A percentile compares a stretch with the other conserved stretches of the same genome.
These are phyloP conservation scores for Ophiognomonia clavigignenti-juglandacearum DNA, from an alignment of 2,329 filamentous ascomycete species.

Conservation along the genomic window DNA sequence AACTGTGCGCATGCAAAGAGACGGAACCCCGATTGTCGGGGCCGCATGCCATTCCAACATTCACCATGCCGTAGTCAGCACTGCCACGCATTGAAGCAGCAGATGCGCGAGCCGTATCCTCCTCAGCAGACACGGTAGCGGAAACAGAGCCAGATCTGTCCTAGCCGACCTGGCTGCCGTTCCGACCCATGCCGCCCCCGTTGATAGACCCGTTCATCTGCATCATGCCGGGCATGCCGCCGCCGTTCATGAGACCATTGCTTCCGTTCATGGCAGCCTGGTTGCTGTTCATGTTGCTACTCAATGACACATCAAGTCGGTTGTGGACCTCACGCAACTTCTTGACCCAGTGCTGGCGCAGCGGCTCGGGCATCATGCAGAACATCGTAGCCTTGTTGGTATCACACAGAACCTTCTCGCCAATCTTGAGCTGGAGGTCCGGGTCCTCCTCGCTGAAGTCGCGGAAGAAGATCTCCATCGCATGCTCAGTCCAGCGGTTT, in stretches of 20 bases:
- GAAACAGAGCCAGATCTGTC: neutral
- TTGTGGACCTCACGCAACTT: slow-evolving; percentile 43
- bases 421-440: slow-evolving; percentile 55
- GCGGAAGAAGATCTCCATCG: slow-evolving; percentile 54
- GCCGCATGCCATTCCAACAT: too few species aligned
- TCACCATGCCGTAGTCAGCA: neutral
- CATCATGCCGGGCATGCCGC: slow-evolving; percentile 7
- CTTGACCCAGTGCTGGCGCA: slow-evolving; percentile 54
- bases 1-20: too few species aligned
- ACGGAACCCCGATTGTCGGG: too few species aligned
- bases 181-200: slow-evolving; percentile 9
- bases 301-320: slow-evolving; percentile 18
- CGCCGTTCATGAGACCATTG: slow-evolving; percentile 7
- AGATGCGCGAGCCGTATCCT: neutral
- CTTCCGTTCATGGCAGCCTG: neutral
- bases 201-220: slow-evolving; percentile 6
- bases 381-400: slow-evolving; percentile 58
- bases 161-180: slow-evolving; percentile 13
- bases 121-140: neutral
- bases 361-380: slow-evolving; percentile 51
- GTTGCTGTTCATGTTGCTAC: slow-evolving; percentile 9
- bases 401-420: slow-evolving; percentile 53
- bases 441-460: slow-evolving; percentile 54
- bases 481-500: slow-evolving; percentile 51
- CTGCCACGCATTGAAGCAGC: slow-evolving; percentile 3